These are phyloP conservation scores for Cymodocea nodosa DNA, from an alignment of 116 monocot species.

Conservation along the genomic window DNA sequence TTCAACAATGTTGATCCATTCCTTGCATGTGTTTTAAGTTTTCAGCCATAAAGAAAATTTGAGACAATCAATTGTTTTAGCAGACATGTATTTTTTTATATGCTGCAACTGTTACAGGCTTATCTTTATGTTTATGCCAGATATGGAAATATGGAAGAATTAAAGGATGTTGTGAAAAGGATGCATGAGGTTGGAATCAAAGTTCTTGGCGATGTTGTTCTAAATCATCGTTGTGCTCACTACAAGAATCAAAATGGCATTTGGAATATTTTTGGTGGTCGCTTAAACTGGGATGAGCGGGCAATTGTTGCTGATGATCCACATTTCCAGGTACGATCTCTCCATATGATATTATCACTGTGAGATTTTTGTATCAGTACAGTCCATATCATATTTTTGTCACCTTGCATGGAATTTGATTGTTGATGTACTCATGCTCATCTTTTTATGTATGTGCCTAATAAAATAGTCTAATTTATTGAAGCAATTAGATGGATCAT, in stretches of 20 bases:
- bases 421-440: too few species aligned
- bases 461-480: too few species aligned
- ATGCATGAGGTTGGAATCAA: slow-evolving; percentile 66
- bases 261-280: slow-evolving; percentile 90
- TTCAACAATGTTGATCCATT: neutral
- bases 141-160: slow-evolving; percentile 75
- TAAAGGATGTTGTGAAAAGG: slow-evolving; percentile 54
- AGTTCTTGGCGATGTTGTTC: slow-evolving; percentile 84
- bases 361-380: too few species aligned
- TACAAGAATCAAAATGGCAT: slow-evolving; percentile 59
- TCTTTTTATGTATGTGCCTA: too few species aligned
- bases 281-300: slow-evolving; percentile 78
- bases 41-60: neutral
- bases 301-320: slow-evolving; percentile 97
- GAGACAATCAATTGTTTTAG: too few species aligned
- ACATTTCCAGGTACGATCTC: slow-evolving; percentile 65
- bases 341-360: too few species aligned
- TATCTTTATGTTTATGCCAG: slow-evolving; percentile 32
- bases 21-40: neutral
- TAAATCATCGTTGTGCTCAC: slow-evolving; percentile 91
- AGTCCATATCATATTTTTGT: too few species aligned
- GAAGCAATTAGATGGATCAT: too few species aligned
- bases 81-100: neutral
- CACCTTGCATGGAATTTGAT: too few species aligned
- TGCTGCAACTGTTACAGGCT: neutral